phyloP scores from a whole-genome alignment of 108 stramenopile genomes.

The Nitzschia sp. region DNA sequence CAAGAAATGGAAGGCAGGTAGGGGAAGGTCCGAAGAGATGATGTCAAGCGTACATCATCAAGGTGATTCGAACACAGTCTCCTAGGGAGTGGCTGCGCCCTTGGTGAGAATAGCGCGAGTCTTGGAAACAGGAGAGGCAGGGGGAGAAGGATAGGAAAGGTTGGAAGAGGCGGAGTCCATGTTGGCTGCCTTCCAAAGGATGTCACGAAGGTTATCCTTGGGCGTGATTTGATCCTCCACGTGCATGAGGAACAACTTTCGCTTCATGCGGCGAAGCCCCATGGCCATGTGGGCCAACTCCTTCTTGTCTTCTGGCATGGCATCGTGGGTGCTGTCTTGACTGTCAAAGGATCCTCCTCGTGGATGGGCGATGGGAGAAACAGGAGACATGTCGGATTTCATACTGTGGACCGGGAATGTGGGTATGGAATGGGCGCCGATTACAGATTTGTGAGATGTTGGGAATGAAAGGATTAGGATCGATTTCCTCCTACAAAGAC shows the following conservation, averaged over 20 bases:
- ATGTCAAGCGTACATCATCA: too few relatives aligned
- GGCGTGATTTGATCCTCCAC: conserved; percentile 13
- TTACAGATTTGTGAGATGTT: too few relatives aligned
- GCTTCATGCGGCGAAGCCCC: conserved; percentile 37
- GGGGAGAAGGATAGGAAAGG: not conserved
- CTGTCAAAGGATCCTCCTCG: conserved; percentile 17
- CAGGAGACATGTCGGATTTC: too few relatives aligned
- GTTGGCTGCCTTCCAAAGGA: conserved; percentile 9
- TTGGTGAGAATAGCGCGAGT: not conserved
- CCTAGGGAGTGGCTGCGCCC: too few relatives aligned
- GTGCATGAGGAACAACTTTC: conserved; percentile 29
- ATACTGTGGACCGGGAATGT: too few relatives aligned
- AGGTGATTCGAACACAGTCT: too few relatives aligned
- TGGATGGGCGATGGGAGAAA: not conserved
- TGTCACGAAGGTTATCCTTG: conserved; percentile 6
- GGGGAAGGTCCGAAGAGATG: too few relatives aligned
- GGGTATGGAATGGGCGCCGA: too few relatives aligned
- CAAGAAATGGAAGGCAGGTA: too few relatives aligned
- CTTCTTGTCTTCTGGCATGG: conserved; percentile 4
- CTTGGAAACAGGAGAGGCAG: not conserved
- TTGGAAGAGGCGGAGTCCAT: not conserved
- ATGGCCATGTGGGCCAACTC: conserved; percentile 24
- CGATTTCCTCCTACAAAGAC: too few relatives aligned
- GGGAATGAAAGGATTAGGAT: too few relatives aligned
- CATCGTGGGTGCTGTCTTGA: not conserved